Evolutionary conservation across 495 filamentous ascomycete genomes (phyloP), one percentile per base, ranked within the genome.

Genomic region (Talaromyces stipitatus): DNA sequence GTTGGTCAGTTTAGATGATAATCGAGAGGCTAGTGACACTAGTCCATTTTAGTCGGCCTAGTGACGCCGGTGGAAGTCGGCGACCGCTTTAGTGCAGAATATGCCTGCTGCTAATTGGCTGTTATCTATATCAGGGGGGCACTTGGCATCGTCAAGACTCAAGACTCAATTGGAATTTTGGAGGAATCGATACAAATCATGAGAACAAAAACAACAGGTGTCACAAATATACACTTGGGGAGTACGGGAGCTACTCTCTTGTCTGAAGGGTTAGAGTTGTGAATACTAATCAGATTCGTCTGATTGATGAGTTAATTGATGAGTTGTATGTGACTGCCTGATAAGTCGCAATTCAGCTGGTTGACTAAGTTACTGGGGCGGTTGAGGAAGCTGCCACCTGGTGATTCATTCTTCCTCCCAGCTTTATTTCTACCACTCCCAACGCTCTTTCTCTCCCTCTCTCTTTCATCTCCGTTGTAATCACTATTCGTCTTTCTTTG

Each of bases 101-200:
- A 2, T 8, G 1, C 3, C 50, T 33, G 18, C 27, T 52, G 27
- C 50, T 52, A 27, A 30, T 52, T 52, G 24, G 50, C 50, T 30
- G 14, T 22, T 22, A 16, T 11, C 11, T 32, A 30, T 20, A 32
- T n/a, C n/a, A n/a, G n/a, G 8, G 50, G 50, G 50, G 26, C 14
- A 16, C 50, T 52, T 52, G 50, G 50, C 50, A 52, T 52, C 50
- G 50, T 52, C 50, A 52, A 41, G 36, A 20, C 36, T 52, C 50
- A 52, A 41, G 36, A 20, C 36, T 41, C 36, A 6, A 41, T 41
- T 41, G 36, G n/a, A 18, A 18, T 41, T 41, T 16, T 16, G 16
- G n/a, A n/a, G n/a, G 36, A 41, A 18, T 16, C 7, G 36, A 32
- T 2, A 14, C 4, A 33, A 16, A 16, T 38, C 33, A 18, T 1